phyloP scores from a whole-genome alignment of 352 stramenopile species.

The Phytophthora pini region DNA sequence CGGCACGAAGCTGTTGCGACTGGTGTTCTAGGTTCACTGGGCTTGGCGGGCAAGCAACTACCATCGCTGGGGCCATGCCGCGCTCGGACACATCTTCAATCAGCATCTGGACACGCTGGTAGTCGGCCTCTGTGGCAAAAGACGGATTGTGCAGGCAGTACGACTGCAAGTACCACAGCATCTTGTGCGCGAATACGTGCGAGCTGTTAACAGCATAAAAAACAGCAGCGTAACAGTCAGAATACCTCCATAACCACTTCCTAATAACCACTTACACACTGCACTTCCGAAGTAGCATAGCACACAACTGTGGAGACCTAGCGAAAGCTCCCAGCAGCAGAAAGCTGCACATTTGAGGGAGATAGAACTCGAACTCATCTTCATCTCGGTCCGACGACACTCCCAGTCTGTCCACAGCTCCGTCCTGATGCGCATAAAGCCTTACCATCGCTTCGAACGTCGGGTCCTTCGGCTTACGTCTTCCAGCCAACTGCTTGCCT shows the following conservation, averaged over 20 bases:
- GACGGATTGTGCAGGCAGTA: constrained; percentile 74
- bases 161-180: constrained; percentile 86
- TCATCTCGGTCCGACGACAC: constrained; percentile 63
- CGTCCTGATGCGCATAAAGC: constrained; percentile 84
- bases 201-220: constrained; percentile 42
- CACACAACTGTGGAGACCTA: constrained; percentile 66
- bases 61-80: constrained; percentile 52
- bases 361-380: constrained; percentile 83
- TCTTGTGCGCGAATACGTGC: constrained; percentile 87
- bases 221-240: not conserved
- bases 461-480: constrained; percentile 63
- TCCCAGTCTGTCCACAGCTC: constrained; percentile 59
- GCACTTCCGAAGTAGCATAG: constrained; percentile 82
- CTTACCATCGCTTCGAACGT: constrained; percentile 86
- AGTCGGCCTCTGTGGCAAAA: constrained; percentile 61
- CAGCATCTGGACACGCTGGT: constrained; percentile 73
- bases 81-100: constrained; percentile 81
- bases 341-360: constrained; percentile 86
- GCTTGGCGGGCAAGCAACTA: constrained; percentile 43
- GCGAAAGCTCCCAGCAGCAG: constrained; percentile 74
- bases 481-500: constrained; percentile 62
- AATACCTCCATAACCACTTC: not conserved
- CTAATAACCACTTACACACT: constrained; percentile 51
- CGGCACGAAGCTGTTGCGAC: constrained; percentile 24
- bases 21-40: constrained; percentile 30